Percentiles rank a stretch among this genome's conserved stretches.
Conservation (phyloP, 139 green algal genomes). For the Chlorella sorokiniana region DNA sequence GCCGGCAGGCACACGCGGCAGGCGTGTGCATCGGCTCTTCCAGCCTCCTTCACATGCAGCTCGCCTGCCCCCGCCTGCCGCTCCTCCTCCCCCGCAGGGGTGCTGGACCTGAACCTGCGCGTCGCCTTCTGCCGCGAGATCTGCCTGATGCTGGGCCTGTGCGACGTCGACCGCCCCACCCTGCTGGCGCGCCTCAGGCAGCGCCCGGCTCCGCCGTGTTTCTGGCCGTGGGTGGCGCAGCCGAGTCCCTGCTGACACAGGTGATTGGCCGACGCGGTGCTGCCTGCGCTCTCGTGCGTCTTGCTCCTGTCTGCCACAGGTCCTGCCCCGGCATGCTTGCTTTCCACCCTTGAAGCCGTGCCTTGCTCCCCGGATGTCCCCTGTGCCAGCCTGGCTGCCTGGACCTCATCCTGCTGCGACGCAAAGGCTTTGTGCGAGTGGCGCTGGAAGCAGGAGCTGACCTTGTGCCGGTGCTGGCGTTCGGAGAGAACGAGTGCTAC, state of each 20-base stretch:
- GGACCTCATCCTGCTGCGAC: conserved; percentile 19
- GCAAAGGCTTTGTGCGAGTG: conserved; percentile 20
- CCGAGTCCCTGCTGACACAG: conserved; percentile 21
- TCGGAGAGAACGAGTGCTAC: conserved; percentile 25
- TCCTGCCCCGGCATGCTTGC: too few relatives aligned
- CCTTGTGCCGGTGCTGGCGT: conserved; percentile 26
- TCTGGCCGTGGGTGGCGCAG: conserved; percentile 17
- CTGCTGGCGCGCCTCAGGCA: conserved; percentile 17
- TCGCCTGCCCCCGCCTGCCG: too few relatives aligned
- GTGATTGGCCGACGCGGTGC: background rate
- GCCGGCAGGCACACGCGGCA: background rate
- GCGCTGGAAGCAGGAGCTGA: conserved; percentile 19
- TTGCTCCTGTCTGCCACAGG: background rate
- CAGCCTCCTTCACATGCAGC: background rate
- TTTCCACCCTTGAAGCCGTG: too few relatives aligned
- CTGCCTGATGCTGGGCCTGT: conserved; percentile 29
- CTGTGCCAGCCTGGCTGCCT: background rate
- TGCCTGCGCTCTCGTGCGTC: background rate
- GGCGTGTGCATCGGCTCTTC: background rate
- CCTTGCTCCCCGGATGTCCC: background rate
- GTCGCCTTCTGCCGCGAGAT: conserved; percentile 34
- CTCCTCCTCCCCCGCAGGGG: background rate
- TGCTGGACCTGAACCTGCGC: conserved; percentile 28
- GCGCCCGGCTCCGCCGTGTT: conserved; percentile 11
- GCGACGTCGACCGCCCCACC: conserved; percentile 13